Base-by-base conservation (phyloP, 192 early-diverging fungal genomes). In the Coemansia sp. region DNA sequence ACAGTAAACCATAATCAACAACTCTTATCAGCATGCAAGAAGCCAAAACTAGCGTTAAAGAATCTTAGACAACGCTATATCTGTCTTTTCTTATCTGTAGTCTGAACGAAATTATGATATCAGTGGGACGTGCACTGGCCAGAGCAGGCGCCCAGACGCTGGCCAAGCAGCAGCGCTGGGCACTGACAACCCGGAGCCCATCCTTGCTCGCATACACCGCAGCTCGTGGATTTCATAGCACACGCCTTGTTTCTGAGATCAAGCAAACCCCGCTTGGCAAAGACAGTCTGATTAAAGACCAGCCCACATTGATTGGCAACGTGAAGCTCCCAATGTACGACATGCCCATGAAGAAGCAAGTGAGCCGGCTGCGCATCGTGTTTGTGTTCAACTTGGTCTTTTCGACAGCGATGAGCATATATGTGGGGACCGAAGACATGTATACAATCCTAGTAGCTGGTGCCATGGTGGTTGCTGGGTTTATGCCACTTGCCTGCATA, bases 241-340 rank as follows among this genome's bases (percentile, higher is more conserved):
- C 17, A 1, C 22, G 32, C 9, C n/a, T 49, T 3, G 7, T 49
- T 19, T 49, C 5, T 0, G 17, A 49, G n/a, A 49, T 2, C 14
- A 45, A 45, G 41, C 41, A 15, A 45, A 2, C 41, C 4, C 41
- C 14, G 19, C 48, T 19, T 10, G 43, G 14, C 17, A 49, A n/a
- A 49, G n/a, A 8, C 48, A 21, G 7, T 15, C 19, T 49, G 14
- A 29, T 17, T 11, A 55, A 29, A 10, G 6, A 1, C 14, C 61
- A 53, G 51, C 62, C 62, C 7, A 43, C 35, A 38, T 21, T 48
- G 0, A 17, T 49, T 24, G 67, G n/a, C 5, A 25, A 54, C 4
- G 56, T 63, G 6, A 79, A 71, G 45, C 62, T 71, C n/a, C 65
- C 69, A 10, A 66, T 81, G 65, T 81, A 81, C 60, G 78, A 81